Evolutionary conservation across 208 protist genomes (phyloP), one percentile per base, ranked within the genome.

Genomic region (Leishmania amazonensis): DNA sequence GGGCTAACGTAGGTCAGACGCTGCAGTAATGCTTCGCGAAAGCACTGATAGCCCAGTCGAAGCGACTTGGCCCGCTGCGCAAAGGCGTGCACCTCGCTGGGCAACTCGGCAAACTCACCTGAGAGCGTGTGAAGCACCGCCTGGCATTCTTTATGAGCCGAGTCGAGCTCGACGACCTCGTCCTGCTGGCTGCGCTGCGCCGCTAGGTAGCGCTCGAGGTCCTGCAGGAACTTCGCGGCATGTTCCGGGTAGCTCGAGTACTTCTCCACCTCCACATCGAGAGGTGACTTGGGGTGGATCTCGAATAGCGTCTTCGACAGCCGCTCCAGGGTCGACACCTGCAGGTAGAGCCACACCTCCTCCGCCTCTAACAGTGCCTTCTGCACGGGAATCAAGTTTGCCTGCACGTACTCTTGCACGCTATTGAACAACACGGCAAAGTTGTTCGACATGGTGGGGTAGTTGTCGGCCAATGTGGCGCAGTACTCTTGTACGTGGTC

Each of bases 401-500:
- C 89, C 51, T 78, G 79, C 40, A 97, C 79, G 84, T 89, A 92
- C 40, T 84, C 84, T 35, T 90, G 77, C 51, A 92, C 93, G 68
- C 82, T 89, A 42, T 94, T 87, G 40, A 91, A 79, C 57, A 98
- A 85, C 60, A 93, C 76, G 31, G 76, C 73, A 62, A 94, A 96
- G 88, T 97, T 98, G 31, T 79, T 79, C 19, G 91, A 95, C 95
- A 98, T 98, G 38, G 88, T 90, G 49, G 82, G 75, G 86, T 95
- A 96, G 85, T 95, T 95, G 72, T 94, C 91, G 13, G 91, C 83
- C 24, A 98, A 88, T 9, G 91, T 91, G 24, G 86, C 88, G 73
- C 91, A 96, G 85, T 91, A 97, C 80, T 96, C 92, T 86, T 98
- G 96, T 15, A 98, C 77, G 84, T 97, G 90, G 76, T 96, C 92